Evolutionary conservation across 2,329 filamentous ascomycete species (phyloP), one percentile per base, ranked within the genome.

Genomic region (Phialemonium atrogriseum): DNA sequence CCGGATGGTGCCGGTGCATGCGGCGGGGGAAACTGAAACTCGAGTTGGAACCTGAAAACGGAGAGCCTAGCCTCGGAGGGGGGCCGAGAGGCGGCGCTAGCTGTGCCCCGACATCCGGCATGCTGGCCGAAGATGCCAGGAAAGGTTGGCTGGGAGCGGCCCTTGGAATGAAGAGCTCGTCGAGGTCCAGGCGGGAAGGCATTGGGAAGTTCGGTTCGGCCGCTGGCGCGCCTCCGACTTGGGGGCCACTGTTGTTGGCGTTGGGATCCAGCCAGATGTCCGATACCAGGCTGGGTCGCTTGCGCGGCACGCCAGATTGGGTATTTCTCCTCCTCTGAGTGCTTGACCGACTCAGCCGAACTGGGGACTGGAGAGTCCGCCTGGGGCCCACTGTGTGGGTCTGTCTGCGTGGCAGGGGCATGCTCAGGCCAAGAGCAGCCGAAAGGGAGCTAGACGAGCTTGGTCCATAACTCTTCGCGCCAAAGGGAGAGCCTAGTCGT

Each of bases 1-100:
- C 53, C 3, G 63, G 59, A 41, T 67, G 64, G 19, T 62, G 66
- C 14, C 46, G 43, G 17, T 48, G 46, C 18, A 69, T 50, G 24
- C 75, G 65, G 36, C 70, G 72, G n/a, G 76, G 75, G 39, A 78
- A 75, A 27, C 74, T 78, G 45, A 73, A 65, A 50, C 68, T 75
- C 10, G 66, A 60, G 34, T 52, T 59, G 8, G 60, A 49, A 20
- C 60, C 60, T 7, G 63, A 56, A 40, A 80, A 79, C 0, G 75
- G 75, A 5, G 75, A 80, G 18, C 75, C 71, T 4, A 80, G 60
- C 6, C 73, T 64, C 10, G 63, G 58, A 24, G 64, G 66, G 2
- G 55, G 56, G 3, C 50, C 50, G 2, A 50, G 47, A 6, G 60
- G 54, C 13, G 54, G 39, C 15, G 44, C 49, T 10, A 43, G 48